Percentiles rank a stretch among this genome's conserved stretches.
Evolutionary conservation across 2,329 filamentous ascomycete genomes (phyloP).

Genomic region (Xylariaceae sp.): DNA sequence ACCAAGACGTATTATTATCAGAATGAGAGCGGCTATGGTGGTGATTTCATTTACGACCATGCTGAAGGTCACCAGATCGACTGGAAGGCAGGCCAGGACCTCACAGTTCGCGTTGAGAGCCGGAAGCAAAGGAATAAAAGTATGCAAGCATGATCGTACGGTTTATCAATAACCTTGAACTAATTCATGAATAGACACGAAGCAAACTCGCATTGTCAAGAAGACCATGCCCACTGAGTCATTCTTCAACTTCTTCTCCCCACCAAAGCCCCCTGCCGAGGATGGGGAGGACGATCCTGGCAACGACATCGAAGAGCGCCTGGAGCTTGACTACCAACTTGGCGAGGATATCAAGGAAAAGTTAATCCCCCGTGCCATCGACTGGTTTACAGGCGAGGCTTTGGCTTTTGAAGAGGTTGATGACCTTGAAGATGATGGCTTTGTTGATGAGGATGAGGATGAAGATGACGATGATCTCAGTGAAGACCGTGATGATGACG

Average conservation of each 20-base stretch:
- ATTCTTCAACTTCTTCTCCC: conserved; percentile 99
- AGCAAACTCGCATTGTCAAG: conserved; percentile 98
- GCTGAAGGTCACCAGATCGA: conserved; percentile 97
- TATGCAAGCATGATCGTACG: conserved; percentile 43
- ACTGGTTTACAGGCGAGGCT: conserved; percentile 99
- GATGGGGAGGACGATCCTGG: conserved; percentile 66
- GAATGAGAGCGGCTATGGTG: conserved; percentile 96
- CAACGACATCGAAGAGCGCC: conserved; percentile 91
- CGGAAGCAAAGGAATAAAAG: conserved; percentile 99
- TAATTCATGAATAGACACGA: conserved; percentile 66
- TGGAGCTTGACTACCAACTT: conserved; percentile 97
- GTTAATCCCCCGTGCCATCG: conserved; percentile 94
- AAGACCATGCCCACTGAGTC: conserved; percentile 98
- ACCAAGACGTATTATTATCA: conserved; percentile 99
- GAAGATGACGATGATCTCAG: conserved; percentile 86
- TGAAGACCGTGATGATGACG: conserved; percentile 71
- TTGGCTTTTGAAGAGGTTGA: conserved; percentile 93
- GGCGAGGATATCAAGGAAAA: conserved; percentile 99
- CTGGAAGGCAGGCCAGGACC: conserved; percentile 89
- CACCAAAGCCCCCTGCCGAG: conserved; percentile 75
- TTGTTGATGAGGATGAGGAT: conserved; percentile 80
- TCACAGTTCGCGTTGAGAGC: conserved; percentile 92
- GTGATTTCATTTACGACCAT: conserved; percentile 99
- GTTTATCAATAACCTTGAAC: background rate
- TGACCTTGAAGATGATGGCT: conserved; percentile 75